These are phyloP conservation scores for Penicillium aurantiogriseum DNA, from an alignment of 2,329 filamentous ascomycete species.

Conservation along the genomic window DNA sequence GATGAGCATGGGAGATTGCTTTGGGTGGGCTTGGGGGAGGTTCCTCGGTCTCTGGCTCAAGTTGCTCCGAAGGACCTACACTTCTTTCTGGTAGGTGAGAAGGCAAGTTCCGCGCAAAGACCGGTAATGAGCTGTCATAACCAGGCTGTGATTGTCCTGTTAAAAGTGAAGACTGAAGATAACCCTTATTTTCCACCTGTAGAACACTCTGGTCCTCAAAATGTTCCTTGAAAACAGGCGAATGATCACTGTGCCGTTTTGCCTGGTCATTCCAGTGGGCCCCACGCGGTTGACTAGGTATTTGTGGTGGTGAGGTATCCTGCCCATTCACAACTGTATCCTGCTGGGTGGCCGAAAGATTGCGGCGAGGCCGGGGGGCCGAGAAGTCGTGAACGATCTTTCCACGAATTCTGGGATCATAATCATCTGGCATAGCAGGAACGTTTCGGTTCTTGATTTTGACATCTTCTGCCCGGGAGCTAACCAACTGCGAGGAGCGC, in stretches of 20 bases:
- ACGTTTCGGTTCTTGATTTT: constrained; percentile 51
- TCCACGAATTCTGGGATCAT: constrained; percentile 62
- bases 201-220: constrained; percentile 51
- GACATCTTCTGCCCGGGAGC: constrained; percentile 50
- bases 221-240: constrained; percentile 61
- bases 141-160: constrained; percentile 30
- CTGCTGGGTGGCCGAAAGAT: constrained; percentile 28
- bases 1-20: constrained; percentile 7
- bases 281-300: constrained; percentile 12
- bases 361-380: constrained; percentile 53
- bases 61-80: constrained; percentile 11
- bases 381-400: constrained; percentile 66
- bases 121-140: constrained; percentile 39
- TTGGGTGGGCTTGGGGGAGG: constrained; percentile 5
- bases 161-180: constrained; percentile 42
- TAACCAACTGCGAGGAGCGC: constrained; percentile 53
- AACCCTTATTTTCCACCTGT: constrained; percentile 44
- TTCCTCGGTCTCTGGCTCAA: constrained; percentile 4
- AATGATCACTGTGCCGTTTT: constrained; percentile 47
- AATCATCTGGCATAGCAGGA: constrained; percentile 58
- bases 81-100: constrained; percentile 31
- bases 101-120: constrained; percentile 47
- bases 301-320: constrained; percentile 16
- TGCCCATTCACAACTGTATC: constrained; percentile 16
- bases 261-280: constrained; percentile 25